These are phyloP conservation scores for Aspergillus sp. DNA, from an alignment of 2,329 filamentous ascomycete species.

Conservation along the genomic window DNA sequence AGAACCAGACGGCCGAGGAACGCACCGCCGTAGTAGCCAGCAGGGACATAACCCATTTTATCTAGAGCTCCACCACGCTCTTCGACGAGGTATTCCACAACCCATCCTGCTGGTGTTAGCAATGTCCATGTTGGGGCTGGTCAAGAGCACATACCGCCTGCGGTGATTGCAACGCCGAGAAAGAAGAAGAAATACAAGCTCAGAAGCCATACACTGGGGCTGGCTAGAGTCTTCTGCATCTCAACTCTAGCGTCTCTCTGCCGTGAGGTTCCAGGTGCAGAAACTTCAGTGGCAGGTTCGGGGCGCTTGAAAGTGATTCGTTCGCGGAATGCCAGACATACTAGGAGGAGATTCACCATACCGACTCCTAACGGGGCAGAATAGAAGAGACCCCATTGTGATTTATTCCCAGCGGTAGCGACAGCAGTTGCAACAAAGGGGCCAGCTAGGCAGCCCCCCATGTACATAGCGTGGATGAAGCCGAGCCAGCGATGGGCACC, in stretches of 20 bases:
- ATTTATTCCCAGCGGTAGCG: conserved; percentile 39
- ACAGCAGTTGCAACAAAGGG: conserved; percentile 57
- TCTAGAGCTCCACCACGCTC: conserved; percentile 59
- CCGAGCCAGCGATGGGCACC: conserved; percentile 61
- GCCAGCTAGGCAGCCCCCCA: conserved; percentile 55
- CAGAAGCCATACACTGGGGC: conserved; percentile 53
- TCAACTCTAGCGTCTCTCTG: conserved; percentile 19
- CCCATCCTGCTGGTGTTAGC: conserved; percentile 50
- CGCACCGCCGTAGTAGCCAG: conserved; percentile 59
- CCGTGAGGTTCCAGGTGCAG: background rate
- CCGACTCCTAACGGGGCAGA: conserved; percentile 55
- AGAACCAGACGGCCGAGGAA: conserved; percentile 58
- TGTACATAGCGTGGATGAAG: conserved; percentile 65
- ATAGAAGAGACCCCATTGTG: conserved; percentile 59
- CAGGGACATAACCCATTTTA: conserved; percentile 62
- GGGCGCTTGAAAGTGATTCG: conserved; percentile 7
- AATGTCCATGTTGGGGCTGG: no score
- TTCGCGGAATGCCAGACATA: conserved; percentile 53
- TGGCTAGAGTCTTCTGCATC: conserved; percentile 24
- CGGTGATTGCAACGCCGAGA: conserved; percentile 57
- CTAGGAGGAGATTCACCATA: conserved; percentile 50
- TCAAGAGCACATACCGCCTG: conserved; percentile 33
- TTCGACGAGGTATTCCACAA: conserved; percentile 63
- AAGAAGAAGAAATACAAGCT: conserved; percentile 66
- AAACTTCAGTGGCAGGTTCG: background rate